phyloP scores from a whole-genome alignment of 805 yeast species.

The Dipodascopsis uninucleata region DNA sequence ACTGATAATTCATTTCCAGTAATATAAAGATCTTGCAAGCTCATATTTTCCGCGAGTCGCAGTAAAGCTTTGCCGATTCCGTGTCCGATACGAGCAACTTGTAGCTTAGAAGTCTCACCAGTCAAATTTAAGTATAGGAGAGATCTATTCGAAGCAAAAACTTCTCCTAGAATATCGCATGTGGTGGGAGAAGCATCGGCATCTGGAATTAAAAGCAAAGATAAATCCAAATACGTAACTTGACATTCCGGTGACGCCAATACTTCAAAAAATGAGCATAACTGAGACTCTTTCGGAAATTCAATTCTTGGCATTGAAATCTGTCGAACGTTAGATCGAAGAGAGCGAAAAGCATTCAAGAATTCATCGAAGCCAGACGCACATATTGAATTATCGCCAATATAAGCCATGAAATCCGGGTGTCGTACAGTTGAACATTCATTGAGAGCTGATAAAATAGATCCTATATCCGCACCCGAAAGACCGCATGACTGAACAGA shows the following conservation, averaged over 20 bases:
- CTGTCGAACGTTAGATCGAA: constrained; percentile 12
- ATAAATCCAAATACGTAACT: constrained; percentile 28
- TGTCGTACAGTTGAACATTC: constrained; percentile 12
- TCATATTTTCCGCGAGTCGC: constrained; percentile 18
- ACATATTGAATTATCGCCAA: constrained; percentile 28
- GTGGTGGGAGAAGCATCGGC: constrained; percentile 28
- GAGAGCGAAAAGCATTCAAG: constrained; percentile 3
- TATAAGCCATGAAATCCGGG: constrained; percentile 18
- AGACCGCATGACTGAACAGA: constrained; percentile 30
- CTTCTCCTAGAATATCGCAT: constrained; percentile 28
- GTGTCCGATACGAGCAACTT: constrained; percentile 30
- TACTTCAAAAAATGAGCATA: constrained; percentile 19
- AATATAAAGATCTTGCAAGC: constrained; percentile 21
- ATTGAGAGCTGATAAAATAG: constrained; percentile 23
- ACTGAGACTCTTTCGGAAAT: constrained; percentile 20
- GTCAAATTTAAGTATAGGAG: constrained; percentile 24
- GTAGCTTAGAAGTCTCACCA: constrained; percentile 31
- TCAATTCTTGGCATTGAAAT: constrained; percentile 28
- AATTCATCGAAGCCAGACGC: constrained; percentile 18
- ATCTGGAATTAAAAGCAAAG: constrained; percentile 29
- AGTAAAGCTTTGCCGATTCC: constrained; percentile 27
- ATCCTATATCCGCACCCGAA: constrained; percentile 22
- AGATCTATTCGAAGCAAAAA: constrained; percentile 23
- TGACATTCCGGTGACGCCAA: constrained; percentile 18
- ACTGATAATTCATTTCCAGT: constrained; percentile 30